Conservation (phyloP, 768 basidiomycete genomes). For the Kwoniella dejecticola region DNA sequence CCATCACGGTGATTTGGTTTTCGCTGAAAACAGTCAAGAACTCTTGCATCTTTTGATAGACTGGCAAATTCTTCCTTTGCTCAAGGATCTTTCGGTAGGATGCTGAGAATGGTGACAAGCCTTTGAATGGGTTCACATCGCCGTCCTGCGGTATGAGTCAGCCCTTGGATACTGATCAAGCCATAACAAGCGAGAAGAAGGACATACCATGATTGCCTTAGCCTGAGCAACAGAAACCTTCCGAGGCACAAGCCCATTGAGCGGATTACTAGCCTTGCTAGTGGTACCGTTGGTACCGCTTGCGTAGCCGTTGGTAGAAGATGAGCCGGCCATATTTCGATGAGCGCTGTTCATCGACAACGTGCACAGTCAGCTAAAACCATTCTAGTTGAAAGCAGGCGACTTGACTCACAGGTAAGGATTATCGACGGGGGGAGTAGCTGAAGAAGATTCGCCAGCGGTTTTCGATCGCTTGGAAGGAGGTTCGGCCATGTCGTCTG, state of each 20-base stretch:
- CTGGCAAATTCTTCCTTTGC: conserved; percentile 82
- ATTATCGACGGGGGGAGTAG: conserved; percentile 38
- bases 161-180: too few species aligned
- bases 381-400: neutral
- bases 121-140: conserved; percentile 85
- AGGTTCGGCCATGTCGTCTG: conserved; percentile 22
- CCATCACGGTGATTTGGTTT: conserved; percentile 75
- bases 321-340: conserved; percentile 7
- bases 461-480: conserved; percentile 31
- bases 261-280: conserved; percentile 59
- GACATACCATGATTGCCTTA: conserved; percentile 69
- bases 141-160: conserved; percentile 64
- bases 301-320: conserved; percentile 28
- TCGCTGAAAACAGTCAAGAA: conserved; percentile 79
- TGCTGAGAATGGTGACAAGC: conserved; percentile 66
- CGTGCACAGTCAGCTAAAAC: neutral
- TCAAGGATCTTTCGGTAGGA: conserved; percentile 86
- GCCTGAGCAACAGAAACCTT: conserved; percentile 69
- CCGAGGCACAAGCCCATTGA: conserved; percentile 74
- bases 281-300: conserved; percentile 27
- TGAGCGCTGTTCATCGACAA: conserved; percentile 12
- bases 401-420: conserved; percentile 46
- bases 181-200: neutral
- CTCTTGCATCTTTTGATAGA: conserved; percentile 87
- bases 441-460: conserved; percentile 17